Evolutionary conservation across 768 basidiomycete genomes (phyloP), one percentile per base, ranked within the genome.

Genomic region (Tricholoma hemisulphureum): DNA sequence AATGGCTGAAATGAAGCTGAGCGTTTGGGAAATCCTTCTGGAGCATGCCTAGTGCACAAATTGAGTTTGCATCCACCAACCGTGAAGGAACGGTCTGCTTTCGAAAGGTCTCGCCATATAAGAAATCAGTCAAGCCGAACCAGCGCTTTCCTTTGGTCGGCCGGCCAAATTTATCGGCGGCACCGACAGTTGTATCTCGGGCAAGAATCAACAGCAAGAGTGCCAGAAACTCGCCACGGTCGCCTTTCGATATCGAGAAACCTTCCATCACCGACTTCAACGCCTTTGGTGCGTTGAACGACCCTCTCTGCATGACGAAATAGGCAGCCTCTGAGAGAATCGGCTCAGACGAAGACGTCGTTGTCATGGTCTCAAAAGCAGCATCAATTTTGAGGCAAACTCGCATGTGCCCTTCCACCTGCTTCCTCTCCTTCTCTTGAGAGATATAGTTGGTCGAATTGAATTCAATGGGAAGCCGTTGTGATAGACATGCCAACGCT

Each of bases 361-460:
- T 46, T 32, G 54, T 49, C 56, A 67, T 58, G 32, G 29, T 56
- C 41, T 65, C 55, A 35, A 62, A 56, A 6, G 53, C 56, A 28
- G 51, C 29, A 34, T 53, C 60, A 23, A 67, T 61, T 18, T 63
- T 62, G 18, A 69, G 57, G 57, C 63, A 67, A 21, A 75, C 56
- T 13, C 73, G 69, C 69, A 73, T 65, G 57, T 73, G 73, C 1
- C 61, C 51, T 54, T 69, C 67, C 7, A 75, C 71, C 57, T 72
- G 71, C 45, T 46, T 46, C 45, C 37, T 57, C 57, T 58, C 59
- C 55, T 71, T 67, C 45, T 46, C 52, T 16, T 31, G 56, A 26
- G 53, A 58, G 35, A 57, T 37, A 2, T 48, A 35, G 46, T 53
- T 45, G 9, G 51, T 64, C 10, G 67, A 62, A n/a, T 66, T 58